These are phyloP conservation scores for Candida pseudocylindracea DNA, from an alignment of 1,139 yeast genomes.

Conservation along the genomic window DNA sequence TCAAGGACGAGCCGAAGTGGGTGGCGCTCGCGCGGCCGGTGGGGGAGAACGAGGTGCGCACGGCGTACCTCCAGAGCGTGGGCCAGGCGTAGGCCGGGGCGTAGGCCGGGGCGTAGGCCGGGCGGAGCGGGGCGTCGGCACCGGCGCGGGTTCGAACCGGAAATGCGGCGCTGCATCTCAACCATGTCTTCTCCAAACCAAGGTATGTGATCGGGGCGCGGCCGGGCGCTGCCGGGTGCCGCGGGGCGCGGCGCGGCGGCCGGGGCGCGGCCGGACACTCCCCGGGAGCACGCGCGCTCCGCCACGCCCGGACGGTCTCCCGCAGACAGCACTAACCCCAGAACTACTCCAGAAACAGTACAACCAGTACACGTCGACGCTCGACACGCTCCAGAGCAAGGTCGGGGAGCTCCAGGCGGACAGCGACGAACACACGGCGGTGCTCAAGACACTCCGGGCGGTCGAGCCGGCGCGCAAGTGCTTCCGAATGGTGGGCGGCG, in stretches of 20 bases:
- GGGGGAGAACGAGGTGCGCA: slow-evolving; percentile 9
- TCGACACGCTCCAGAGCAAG: slow-evolving; percentile 34
- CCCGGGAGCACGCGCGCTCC: too few relatives aligned
- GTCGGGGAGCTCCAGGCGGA: slow-evolving; percentile 23
- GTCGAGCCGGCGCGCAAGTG: slow-evolving; percentile 43
- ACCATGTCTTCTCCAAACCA: too few relatives aligned
- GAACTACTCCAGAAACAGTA: slow-evolving; percentile 27
- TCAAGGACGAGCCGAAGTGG: slow-evolving; percentile 95
- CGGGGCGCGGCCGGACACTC: too few relatives aligned
- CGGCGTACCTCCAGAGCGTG: slow-evolving; percentile 11
- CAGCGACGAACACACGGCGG: slow-evolving; percentile 18
- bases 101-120: too few relatives aligned
- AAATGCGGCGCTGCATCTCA: too few relatives aligned
- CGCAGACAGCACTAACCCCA: too few relatives aligned
- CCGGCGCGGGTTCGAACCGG: too few relatives aligned
- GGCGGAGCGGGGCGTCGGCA: too few relatives aligned
- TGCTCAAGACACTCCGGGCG: slow-evolving; percentile 21
- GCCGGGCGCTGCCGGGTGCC: too few relatives aligned
- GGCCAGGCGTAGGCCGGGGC: slow-evolving; percentile 2
- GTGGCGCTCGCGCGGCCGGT: slow-evolving; percentile 52
- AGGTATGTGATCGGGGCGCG: too few relatives aligned
- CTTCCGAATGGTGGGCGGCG: slow-evolving; percentile 89
- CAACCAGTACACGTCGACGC: slow-evolving; percentile 37
- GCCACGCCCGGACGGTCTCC: too few relatives aligned
- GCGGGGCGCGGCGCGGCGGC: too few relatives aligned